phyloP scores from a whole-genome alignment of 179 eudicot genomes.

The Silene vulgaris region DNA sequence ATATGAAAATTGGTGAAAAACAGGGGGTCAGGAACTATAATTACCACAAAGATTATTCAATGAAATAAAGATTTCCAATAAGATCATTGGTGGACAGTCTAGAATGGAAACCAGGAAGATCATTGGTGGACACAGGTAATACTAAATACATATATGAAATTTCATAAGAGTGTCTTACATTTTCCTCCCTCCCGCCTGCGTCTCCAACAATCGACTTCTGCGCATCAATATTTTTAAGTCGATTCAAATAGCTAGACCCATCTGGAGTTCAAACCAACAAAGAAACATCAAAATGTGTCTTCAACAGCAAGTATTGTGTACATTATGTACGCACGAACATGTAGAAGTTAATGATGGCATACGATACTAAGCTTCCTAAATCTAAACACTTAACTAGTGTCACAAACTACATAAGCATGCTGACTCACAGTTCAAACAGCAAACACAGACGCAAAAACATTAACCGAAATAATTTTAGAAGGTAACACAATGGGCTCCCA shows the following conservation, averaged over 20 bases:
- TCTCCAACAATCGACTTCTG: conserved; percentile 26
- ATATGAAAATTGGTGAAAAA: background rate
- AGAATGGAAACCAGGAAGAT: background rate
- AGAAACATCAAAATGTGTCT: conserved; percentile 11
- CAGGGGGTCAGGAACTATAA: background rate
- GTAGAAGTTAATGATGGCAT: background rate
- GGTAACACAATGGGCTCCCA: background rate
- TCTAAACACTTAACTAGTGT: background rate
- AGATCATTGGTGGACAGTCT: background rate
- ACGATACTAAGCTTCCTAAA: conserved; percentile 5
- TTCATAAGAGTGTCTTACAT: conserved; percentile 41
- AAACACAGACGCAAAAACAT: background rate
- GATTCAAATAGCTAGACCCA: conserved; percentile 35
- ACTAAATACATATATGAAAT: background rate
- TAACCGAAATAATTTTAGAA: background rate
- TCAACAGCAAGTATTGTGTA: background rate
- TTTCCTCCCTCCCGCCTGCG: conserved; percentile 41
- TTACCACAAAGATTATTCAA: background rate
- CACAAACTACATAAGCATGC: background rate
- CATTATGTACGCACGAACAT: background rate
- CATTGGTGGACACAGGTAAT: background rate
- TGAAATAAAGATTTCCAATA: background rate
- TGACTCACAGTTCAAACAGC: conserved; percentile 1
- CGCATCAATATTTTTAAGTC: conserved; percentile 29
- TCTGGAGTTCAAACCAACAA: conserved; percentile 27